phyloP scores from a whole-genome alignment of 2,329 filamentous ascomycete genomes.

The Aureobasidium sp. region DNA sequence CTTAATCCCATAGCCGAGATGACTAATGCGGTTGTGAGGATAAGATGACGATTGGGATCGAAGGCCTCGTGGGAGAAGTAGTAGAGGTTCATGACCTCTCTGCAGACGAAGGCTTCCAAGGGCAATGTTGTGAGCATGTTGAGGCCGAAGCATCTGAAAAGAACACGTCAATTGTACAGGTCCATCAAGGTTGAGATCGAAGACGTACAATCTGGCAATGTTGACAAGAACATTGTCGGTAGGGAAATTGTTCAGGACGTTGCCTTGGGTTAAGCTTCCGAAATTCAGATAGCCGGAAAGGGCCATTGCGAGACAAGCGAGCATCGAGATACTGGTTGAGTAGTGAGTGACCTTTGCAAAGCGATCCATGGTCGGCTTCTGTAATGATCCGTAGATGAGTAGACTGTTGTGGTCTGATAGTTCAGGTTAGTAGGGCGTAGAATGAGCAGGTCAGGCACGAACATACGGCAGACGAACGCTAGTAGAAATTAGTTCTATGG shows the following conservation, averaged over 20 bases:
- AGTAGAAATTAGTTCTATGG: conserved; percentile 28
- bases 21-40: conserved; percentile 80
- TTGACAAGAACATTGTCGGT: conserved; percentile 88
- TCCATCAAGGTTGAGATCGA: background rate
- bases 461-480: conserved; percentile 61
- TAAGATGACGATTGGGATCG: conserved; percentile 74
- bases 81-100: conserved; percentile 92
- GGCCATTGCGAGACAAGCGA: conserved; percentile 86
- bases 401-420: conserved; percentile 80
- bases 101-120: conserved; percentile 93
- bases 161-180: background rate
- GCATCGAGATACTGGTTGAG: conserved; percentile 80
- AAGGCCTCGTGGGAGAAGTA: conserved; percentile 67
- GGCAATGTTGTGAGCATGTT: conserved; percentile 98
- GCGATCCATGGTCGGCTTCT: conserved; percentile 89
- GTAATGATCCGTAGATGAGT: conserved; percentile 91
- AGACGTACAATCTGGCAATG: conserved; percentile 66
- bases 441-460: background rate
- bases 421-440: conserved; percentile 8
- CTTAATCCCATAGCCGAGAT: conserved; percentile 68
- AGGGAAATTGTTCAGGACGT: conserved; percentile 97
- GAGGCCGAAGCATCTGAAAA: conserved; percentile 70
- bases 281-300: conserved; percentile 88
- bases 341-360: conserved; percentile 92
- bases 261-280: conserved; percentile 83